phyloP scores from a whole-genome alignment of 2,329 filamentous ascomycete genomes.

The Botryotinia calthae region DNA sequence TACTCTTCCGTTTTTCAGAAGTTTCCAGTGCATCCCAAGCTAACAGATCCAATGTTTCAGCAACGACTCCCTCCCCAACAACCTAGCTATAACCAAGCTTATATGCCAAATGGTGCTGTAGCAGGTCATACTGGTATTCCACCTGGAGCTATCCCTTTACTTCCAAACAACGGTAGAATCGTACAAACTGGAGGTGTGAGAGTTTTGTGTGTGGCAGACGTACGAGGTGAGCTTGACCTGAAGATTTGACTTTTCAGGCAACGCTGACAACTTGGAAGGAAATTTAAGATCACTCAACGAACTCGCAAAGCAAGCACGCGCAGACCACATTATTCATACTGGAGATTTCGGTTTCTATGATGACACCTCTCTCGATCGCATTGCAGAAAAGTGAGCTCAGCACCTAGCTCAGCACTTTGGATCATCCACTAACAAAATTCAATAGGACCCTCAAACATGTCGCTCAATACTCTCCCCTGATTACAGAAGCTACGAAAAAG shows the following conservation, averaged over 20 bases:
- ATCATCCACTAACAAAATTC: constrained; percentile 32
- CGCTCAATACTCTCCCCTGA: constrained; percentile 94
- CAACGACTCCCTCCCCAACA: constrained; percentile 39
- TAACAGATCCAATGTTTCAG: constrained; percentile 32
- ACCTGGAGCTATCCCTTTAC: constrained; percentile 60
- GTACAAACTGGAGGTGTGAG: constrained; percentile 64
- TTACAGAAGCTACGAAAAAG: constrained; percentile 74
- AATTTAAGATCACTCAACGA: constrained; percentile 95
- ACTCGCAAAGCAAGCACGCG: constrained; percentile 88
- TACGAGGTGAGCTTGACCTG: constrained; percentile 55
- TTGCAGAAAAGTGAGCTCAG: constrained; percentile 84
- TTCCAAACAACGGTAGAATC: constrained; percentile 66
- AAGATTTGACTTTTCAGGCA: constrained; percentile 15
- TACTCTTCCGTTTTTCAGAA: constrained; percentile 9
- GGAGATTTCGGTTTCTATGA: constrained; percentile 99
- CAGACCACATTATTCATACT: constrained; percentile 97
- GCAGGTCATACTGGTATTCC: constrained; percentile 47
- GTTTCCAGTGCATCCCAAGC: constrained; percentile 22
- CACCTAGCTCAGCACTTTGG: constrained; percentile 8
- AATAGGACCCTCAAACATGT: constrained; percentile 92
- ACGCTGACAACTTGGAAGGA: constrained; percentile 53
- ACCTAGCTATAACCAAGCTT: constrained; percentile 42
- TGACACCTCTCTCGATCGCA: constrained; percentile 89
- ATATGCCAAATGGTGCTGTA: constrained; percentile 61
- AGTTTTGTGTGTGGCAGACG: constrained; percentile 69